Base-by-base conservation (phyloP, 441 rosid genomes). In the Eruca vesicaria region DNA sequence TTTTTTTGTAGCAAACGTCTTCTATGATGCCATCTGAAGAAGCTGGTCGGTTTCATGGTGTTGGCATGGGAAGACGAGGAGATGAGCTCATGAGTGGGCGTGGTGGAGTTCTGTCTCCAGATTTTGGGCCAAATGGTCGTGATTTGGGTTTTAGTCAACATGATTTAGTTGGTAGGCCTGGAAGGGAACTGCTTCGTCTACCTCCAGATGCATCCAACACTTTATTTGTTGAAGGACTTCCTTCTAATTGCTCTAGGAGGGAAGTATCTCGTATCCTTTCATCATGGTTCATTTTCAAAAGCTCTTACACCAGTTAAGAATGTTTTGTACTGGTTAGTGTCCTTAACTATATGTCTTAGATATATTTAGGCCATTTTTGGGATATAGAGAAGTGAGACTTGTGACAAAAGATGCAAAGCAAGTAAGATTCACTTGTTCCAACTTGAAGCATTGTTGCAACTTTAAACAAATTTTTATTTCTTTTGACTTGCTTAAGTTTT, bases 181-280 rank as follows among this genome's bases (percentile, higher is more conserved):
- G 75, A 52, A 83, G 78, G 15, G 89, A 89, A 78, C 77, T 81
- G 1, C 73, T 82, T 63, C 85, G 86, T 60, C 75, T 92, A 21
- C 94, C 92, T 76, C 88, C 79, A 6, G 91, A 90, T 86, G 98
- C 90, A 57, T 82, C 98, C 63, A 90, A 79, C 79, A 90, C 98
- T 48, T 79, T 92, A 16, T 92, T 80, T 81, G 90, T 92, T 67
- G 97, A 90, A 78, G 93, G 97, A 56, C 86, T 92, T 72, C 90
- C 97, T 70, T 69, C 91, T 60, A 89, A 88, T 81, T 81, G 88
- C 84, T 82, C 87, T 19, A 86, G 78, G 85, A 84, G 94, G 68
- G 93, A 87, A 84, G 93, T 92, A 67, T 92, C 94, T n/a, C 91
- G 94, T 92, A 90, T 92, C 97, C 96, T 90, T 77, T 45, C 7